Percentiles rank a stretch among this genome's conserved stretches.
Evolutionary conservation across 176 grass and related monocot genomes (phyloP).

Genomic region (Avena insularis): DNA sequence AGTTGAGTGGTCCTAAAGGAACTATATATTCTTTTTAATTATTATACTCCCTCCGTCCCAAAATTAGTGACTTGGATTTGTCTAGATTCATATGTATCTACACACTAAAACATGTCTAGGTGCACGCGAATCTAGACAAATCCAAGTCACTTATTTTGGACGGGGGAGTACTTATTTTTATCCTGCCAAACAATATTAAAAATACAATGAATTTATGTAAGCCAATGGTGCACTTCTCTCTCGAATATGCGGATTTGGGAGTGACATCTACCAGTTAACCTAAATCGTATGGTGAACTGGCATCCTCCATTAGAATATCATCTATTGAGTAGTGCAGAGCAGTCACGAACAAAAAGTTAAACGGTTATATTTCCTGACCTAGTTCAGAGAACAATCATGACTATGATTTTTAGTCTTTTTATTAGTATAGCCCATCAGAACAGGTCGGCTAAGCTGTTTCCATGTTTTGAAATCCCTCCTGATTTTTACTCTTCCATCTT

Average conservation of each 20-base stretch:
- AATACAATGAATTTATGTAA: not conserved
- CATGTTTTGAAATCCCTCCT: not conserved
- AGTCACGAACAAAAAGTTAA: not conserved
- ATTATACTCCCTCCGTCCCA: not conserved
- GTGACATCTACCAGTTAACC: not conserved
- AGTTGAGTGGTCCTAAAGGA: not conserved
- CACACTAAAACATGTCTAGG: no score
- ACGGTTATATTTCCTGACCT: slow-evolving; percentile 6
- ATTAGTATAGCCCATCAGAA: not conserved
- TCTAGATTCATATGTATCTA: no score
- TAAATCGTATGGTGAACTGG: not conserved
- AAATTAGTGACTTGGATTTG: no score
- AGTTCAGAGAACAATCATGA: not conserved
- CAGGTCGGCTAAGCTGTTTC: not conserved
- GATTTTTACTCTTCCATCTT: not conserved
- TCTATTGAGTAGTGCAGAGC: not conserved
- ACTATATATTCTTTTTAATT: not conserved
- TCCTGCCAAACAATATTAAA: not conserved
- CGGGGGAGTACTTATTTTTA: not conserved
- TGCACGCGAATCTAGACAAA: no score
- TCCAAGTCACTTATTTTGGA: no score
- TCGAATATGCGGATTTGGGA: not conserved
- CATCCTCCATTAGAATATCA: slow-evolving; percentile 13
- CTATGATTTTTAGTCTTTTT: not conserved
- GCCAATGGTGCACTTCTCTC: not conserved